Evolutionary conservation across 2,329 filamentous ascomycete species (phyloP).

Genomic region (Colletotrichum ledebouriae): DNA sequence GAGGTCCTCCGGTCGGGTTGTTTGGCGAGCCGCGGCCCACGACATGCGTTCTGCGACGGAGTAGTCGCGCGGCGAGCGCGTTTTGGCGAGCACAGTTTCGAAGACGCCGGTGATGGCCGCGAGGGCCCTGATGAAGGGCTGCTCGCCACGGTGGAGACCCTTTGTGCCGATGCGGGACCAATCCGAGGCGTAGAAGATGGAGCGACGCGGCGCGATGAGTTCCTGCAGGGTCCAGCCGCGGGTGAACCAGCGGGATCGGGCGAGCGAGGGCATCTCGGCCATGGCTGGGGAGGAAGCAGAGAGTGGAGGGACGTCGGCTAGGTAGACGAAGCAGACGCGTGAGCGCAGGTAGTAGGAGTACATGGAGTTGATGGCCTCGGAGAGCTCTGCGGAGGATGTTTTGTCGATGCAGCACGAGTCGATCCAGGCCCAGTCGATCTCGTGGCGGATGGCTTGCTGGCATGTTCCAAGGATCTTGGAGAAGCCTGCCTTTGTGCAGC

Average conservation of each 20-base stretch:
- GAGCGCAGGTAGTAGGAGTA: slow-evolving; percentile 43
- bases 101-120: slow-evolving; percentile 34
- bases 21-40: slow-evolving; percentile 47
- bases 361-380: slow-evolving; percentile 45
- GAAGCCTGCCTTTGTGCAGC: slow-evolving; percentile 23
- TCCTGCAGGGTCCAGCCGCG: slow-evolving; percentile 43
- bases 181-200: slow-evolving; percentile 46
- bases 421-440: slow-evolving; percentile 39
- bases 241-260: slow-evolving; percentile 36
- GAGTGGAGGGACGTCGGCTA: slow-evolving; percentile 33
- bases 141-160: slow-evolving; percentile 23
- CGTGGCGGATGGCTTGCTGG: slow-evolving; percentile 35
- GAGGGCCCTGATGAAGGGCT: slow-evolving; percentile 27
- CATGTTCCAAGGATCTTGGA: slow-evolving; percentile 43
- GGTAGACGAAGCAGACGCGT: slow-evolving; percentile 42
- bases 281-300: slow-evolving; percentile 17
- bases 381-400: slow-evolving; percentile 37
- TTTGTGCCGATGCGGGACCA: slow-evolving; percentile 44
- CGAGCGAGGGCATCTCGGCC: slow-evolving; percentile 20
- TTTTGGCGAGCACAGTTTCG: slow-evolving; percentile 31
- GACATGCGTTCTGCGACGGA: slow-evolving; percentile 49
- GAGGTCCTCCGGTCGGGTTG: slow-evolving; percentile 46
- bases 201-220: slow-evolving; percentile 45
- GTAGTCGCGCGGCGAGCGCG: slow-evolving; percentile 39
- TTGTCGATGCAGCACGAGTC: slow-evolving; percentile 44